Evolutionary conservation across 2,329 filamentous ascomycete genomes (phyloP).

Genomic region (Beauveria sp.): DNA sequence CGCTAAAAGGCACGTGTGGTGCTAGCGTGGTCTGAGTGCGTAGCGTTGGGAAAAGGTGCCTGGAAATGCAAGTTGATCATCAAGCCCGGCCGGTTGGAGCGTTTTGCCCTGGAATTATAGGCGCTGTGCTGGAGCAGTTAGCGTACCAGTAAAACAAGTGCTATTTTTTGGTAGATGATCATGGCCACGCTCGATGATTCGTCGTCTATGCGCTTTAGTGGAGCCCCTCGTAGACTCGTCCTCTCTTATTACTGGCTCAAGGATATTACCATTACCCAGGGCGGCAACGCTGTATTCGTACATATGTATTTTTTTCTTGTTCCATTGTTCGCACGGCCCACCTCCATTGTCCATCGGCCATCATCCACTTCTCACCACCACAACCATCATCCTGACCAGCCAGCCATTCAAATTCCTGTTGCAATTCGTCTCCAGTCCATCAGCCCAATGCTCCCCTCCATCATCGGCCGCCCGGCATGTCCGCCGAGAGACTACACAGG

Average conservation of each 20-base stretch:
- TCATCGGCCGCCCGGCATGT: not conserved
- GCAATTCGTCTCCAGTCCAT: not conserved
- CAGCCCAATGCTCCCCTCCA: not conserved
- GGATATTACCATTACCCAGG: no score
- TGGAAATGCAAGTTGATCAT: not conserved
- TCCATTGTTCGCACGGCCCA: not conserved
- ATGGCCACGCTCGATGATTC: not conserved
- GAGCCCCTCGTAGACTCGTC: not conserved
- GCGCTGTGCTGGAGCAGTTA: no score
- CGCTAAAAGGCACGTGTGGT: constrained; percentile 1
- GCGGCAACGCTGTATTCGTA: no score
- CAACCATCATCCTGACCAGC: not conserved
- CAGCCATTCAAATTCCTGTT: not conserved
- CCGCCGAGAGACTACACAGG: not conserved
- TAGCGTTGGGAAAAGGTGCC: not conserved
- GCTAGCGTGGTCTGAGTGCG: not conserved
- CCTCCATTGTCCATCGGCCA: not conserved
- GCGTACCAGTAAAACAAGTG: no score
- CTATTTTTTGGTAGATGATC: no score
- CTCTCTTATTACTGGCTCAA: not conserved
- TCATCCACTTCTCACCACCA: not conserved
- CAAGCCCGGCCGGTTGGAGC: no score
- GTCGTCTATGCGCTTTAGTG: constrained; percentile 1
- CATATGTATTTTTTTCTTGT: not conserved
- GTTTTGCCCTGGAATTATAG: not conserved